A percentile compares a stretch with the other conserved stretches of the same genome.
Evolutionary conservation across 2,329 filamentous ascomycete species (phyloP).

Genomic region (Penicillium digitatum): DNA sequence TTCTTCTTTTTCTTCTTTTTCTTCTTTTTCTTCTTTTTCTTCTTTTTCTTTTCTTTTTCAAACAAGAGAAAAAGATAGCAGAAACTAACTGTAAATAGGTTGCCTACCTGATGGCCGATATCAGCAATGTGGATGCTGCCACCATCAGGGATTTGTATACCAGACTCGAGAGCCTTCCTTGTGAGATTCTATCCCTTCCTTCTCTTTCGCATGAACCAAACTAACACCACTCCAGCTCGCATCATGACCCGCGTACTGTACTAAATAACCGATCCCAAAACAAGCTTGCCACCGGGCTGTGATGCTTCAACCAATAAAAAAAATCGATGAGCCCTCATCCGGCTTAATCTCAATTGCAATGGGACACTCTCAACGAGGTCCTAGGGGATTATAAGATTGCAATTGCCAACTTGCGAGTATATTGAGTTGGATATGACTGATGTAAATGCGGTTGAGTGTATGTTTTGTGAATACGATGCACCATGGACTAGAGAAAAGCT

Average conservation of each 20-base stretch:
- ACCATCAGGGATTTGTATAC: constrained; percentile 86
- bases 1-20: too few relatives aligned
- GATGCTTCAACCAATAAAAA: constrained; percentile 24
- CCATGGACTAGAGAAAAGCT: constrained; percentile 10
- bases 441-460: constrained; percentile 4
- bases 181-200: constrained; percentile 50
- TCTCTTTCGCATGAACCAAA: not conserved
- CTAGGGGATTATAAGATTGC: not conserved
- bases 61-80: not conserved
- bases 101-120: constrained; percentile 96
- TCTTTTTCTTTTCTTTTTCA: too few relatives aligned
- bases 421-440: constrained; percentile 2
- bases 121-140: constrained; percentile 74
- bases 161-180: constrained; percentile 73
- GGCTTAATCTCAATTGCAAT: constrained; percentile 1
- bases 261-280: constrained; percentile 23
- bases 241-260: constrained; percentile 47
- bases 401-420: not conserved
- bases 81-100: constrained; percentile 48
- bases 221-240: constrained; percentile 33
- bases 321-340: constrained; percentile 6
- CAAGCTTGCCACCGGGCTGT: constrained; percentile 4
- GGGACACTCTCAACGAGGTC: constrained; percentile 22
- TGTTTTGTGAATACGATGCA: constrained; percentile 9
- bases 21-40: too few relatives aligned